phyloP scores from a whole-genome alignment of 1,284 basidiomycete species.

The Kwoniella shivajii region DNA sequence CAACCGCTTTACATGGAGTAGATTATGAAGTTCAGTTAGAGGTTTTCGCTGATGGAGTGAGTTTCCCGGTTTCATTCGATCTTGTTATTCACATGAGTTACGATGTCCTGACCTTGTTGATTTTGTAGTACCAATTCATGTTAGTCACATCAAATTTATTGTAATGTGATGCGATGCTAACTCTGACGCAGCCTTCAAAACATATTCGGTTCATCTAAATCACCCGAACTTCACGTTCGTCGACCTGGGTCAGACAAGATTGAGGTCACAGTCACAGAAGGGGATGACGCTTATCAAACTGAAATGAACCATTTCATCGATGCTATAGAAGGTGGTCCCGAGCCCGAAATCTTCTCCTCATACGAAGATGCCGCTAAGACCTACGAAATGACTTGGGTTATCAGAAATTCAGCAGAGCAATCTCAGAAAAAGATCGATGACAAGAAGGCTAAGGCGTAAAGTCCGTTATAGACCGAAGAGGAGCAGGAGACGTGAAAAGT shows the following conservation, averaged over 20 bases:
- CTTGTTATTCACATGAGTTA: background rate
- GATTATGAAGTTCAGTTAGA: slow-evolving; percentile 51
- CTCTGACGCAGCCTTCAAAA: slow-evolving; percentile 44
- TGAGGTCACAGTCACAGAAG: slow-evolving; percentile 33
- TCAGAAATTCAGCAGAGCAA: slow-evolving; percentile 38
- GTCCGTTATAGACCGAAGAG: background rate
- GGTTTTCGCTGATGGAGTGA: slow-evolving; percentile 47
- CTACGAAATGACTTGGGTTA: slow-evolving; percentile 63
- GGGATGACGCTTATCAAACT: slow-evolving; percentile 55
- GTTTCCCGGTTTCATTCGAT: slow-evolving; percentile 15
- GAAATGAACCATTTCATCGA: slow-evolving; percentile 55
- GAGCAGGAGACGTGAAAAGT: background rate
- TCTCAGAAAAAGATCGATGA: slow-evolving; percentile 10
- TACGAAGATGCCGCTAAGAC: slow-evolving; percentile 77
- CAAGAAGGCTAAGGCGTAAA: background rate
- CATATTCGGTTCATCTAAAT: slow-evolving; percentile 43
- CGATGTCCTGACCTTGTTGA: background rate
- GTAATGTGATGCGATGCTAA: background rate
- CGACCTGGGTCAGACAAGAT: slow-evolving; percentile 43
- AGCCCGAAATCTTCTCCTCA: slow-evolving; percentile 45
- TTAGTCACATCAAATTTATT: slow-evolving; percentile 7
- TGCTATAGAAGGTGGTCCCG: slow-evolving; percentile 45
- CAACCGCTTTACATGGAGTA: slow-evolving; percentile 40
- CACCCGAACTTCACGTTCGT: slow-evolving; percentile 49
- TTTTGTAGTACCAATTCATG: slow-evolving; percentile 41